These are phyloP conservation scores for Pichia membranifaciens DNA, from an alignment of 805 yeast genomes.

Conservation along the genomic window DNA sequence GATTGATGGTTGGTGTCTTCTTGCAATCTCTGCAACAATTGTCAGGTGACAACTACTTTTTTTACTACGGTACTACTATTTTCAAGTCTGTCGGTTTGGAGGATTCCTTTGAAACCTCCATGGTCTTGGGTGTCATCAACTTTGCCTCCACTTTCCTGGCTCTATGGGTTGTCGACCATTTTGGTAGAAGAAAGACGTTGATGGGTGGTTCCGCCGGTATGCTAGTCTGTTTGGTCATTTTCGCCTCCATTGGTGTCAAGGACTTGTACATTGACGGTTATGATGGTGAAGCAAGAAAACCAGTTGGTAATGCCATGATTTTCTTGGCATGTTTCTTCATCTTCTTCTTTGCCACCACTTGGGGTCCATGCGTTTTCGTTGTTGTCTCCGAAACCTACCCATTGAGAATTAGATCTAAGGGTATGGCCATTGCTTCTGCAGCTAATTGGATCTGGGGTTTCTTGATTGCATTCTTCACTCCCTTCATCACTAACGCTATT, in stretches of 20 bases:
- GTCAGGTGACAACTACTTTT: conserved; percentile 60
- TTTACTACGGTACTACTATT: conserved; percentile 60
- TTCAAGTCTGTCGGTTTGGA: conserved; percentile 52
- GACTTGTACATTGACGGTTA: conserved; percentile 37
- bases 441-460: conserved; percentile 62
- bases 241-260: conserved; percentile 55
- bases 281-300: conserved; percentile 36
- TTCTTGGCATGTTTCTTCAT: conserved; percentile 59
- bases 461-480: conserved; percentile 52
- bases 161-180: conserved; percentile 44
- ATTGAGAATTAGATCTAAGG: conserved; percentile 54
- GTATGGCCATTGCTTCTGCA: conserved; percentile 60
- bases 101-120: conserved; percentile 57
- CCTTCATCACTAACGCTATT: conserved; percentile 48
- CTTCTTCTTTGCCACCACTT: conserved; percentile 64
- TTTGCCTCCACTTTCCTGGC: conserved; percentile 51
- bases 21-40: conserved; percentile 59
- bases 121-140: conserved; percentile 51
- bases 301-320: conserved; percentile 60
- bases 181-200: conserved; percentile 50
- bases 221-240: conserved; percentile 52
- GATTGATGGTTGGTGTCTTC: conserved; percentile 52
- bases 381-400: conserved; percentile 67
- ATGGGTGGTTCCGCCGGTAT: conserved; percentile 47
- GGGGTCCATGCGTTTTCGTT: conserved; percentile 69